These are phyloP conservation scores for Przewalskia tangutica DNA, from an alignment of 257 asterid genomes.

Conservation along the genomic window DNA sequence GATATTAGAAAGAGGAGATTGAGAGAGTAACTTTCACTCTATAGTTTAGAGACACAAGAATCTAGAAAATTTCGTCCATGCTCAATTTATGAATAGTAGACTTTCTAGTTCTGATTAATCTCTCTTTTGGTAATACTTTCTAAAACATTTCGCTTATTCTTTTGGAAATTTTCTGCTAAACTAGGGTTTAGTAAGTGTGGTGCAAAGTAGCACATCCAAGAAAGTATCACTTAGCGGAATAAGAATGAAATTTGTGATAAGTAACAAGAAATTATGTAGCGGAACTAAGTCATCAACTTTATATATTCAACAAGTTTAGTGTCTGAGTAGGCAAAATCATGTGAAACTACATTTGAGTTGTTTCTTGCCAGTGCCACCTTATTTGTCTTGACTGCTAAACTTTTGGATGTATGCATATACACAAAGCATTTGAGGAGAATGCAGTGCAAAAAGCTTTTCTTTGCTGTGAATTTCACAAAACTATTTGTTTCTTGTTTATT, in stretches of 20 bases:
- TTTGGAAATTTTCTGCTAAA: too few species aligned
- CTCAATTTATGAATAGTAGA: not conserved
- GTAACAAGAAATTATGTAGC: not conserved
- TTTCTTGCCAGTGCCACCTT: too few species aligned
- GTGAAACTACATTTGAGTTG: too few species aligned
- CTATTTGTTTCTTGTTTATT: not conserved
- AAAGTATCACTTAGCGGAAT: not conserved
- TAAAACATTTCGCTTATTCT: not conserved
- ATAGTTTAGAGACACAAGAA: not conserved
- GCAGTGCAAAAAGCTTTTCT: not conserved
- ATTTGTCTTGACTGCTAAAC: too few species aligned
- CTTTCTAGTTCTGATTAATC: not conserved
- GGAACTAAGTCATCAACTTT: too few species aligned
- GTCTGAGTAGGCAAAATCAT: too few species aligned
- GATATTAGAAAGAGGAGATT: not conserved
- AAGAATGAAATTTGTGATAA: not conserved
- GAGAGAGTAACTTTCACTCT: not conserved
- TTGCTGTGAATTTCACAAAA: not conserved
- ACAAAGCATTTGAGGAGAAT: too few species aligned
- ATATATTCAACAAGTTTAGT: too few species aligned
- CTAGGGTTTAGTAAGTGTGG: not conserved
- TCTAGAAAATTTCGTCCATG: not conserved
- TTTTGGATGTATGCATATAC: too few species aligned
- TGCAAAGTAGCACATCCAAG: not conserved
- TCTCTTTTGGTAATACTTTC: not conserved